phyloP scores from a whole-genome alignment of 495 filamentous ascomycete species.

The Penicillium robsamsonii region DNA sequence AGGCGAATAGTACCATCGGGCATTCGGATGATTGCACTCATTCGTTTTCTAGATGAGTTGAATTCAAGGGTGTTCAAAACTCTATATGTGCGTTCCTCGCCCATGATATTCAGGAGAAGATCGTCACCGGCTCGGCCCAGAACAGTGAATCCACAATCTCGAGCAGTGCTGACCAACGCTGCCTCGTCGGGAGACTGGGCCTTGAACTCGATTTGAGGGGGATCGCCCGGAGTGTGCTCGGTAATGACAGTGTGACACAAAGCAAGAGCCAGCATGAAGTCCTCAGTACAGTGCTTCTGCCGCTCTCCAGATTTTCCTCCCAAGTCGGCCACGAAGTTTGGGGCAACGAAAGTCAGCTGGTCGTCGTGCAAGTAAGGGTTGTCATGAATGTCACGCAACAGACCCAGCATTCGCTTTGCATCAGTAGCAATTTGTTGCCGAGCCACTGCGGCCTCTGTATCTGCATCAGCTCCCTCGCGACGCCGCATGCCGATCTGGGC shows the following conservation, averaged over 20 bases:
- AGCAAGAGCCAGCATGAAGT: conserved; percentile 94
- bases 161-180: conserved; percentile 87
- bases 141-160: conserved; percentile 95
- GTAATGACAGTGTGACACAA: conserved; percentile 96
- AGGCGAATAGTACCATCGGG: conserved; percentile 88
- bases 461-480: conserved; percentile 81
- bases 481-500: conserved; percentile 94
- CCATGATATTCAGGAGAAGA: conserved; percentile 82
- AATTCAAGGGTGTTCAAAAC: conserved; percentile 97
- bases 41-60: conserved; percentile 93
- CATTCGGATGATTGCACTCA: conserved; percentile 98
- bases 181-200: conserved; percentile 98
- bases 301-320: conserved; percentile 70
- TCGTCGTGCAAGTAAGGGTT: conserved; percentile 93
- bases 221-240: conserved; percentile 82
- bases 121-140: conserved; percentile 75
- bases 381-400: conserved; percentile 72
- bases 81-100: conserved; percentile 76
- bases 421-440: conserved; percentile 77
- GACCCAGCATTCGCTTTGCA: conserved; percentile 65
- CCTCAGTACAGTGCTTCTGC: conserved; percentile 72
- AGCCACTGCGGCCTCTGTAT: conserved; percentile 69
- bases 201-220: conserved; percentile 89
- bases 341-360: conserved; percentile 86
- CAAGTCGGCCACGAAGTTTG: conserved; percentile 81